Evolutionary conservation across 1,284 basidiomycete species (phyloP).

Genomic region (Malassezia equina): DNA sequence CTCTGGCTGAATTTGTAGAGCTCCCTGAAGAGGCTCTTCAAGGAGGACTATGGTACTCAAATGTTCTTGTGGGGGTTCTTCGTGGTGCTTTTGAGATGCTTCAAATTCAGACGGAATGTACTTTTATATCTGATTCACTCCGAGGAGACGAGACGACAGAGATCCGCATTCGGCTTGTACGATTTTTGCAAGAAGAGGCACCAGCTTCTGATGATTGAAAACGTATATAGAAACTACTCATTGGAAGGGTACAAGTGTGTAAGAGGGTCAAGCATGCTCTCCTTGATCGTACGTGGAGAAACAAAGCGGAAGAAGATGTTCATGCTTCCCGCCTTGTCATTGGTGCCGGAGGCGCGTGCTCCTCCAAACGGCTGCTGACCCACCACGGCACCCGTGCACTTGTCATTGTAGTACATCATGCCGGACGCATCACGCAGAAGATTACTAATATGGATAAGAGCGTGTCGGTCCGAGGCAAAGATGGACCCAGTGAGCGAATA

Average conservation of each 20-base stretch:
- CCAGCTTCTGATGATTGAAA: slow-evolving; percentile 48
- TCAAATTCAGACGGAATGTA: slow-evolving; percentile 86
- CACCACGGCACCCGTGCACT: slow-evolving; percentile 70
- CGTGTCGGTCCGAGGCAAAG: slow-evolving; percentile 44
- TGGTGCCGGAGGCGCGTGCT: slow-evolving; percentile 82
- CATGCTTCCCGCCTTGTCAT: slow-evolving; percentile 92
- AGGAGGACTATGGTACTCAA: slow-evolving; percentile 83
- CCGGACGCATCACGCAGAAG: slow-evolving; percentile 43
- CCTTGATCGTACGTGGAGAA: slow-evolving; percentile 86
- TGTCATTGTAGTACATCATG: slow-evolving; percentile 50
- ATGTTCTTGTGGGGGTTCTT: slow-evolving; percentile 85
- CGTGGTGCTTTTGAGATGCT: slow-evolving; percentile 96
- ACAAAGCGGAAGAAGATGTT: slow-evolving; percentile 55
- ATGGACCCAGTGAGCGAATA: slow-evolving; percentile 61
- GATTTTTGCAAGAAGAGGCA: slow-evolving; percentile 83
- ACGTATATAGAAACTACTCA: slow-evolving; percentile 17
- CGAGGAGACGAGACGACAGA: slow-evolving; percentile 90
- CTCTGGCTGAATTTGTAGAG: slow-evolving; percentile 91
- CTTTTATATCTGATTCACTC: slow-evolving; percentile 79
- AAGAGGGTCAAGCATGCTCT: slow-evolving; percentile 54
- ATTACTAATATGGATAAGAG: slow-evolving; percentile 40
- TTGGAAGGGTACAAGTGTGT: slow-evolving; percentile 43
- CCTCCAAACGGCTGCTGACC: slow-evolving; percentile 92
- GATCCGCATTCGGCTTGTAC: slow-evolving; percentile 76
- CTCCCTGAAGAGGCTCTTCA: slow-evolving; percentile 70